Conservation (phyloP, 2,329 filamentous ascomycete species). For the Colletotrichum cuscutae region DNA sequence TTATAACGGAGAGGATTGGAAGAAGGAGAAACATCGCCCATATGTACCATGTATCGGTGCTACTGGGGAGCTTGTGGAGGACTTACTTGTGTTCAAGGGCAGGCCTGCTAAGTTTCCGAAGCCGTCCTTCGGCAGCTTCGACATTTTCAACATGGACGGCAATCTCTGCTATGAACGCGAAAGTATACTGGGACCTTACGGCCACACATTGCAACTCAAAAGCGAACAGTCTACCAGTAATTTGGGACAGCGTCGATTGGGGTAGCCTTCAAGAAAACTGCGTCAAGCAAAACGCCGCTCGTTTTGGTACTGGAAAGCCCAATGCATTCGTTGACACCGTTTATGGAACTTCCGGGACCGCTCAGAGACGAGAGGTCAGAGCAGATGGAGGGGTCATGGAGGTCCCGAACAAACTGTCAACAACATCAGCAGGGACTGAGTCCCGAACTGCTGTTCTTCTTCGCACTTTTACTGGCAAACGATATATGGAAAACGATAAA, state of each 20-base stretch:
- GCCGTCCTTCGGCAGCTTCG: conserved; percentile 71
- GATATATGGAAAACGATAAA: conserved; percentile 82
- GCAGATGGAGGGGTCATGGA: not conserved
- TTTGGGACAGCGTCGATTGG: conserved; percentile 77
- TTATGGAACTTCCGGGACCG: conserved; percentile 36
- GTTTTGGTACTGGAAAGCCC: conserved; percentile 61
- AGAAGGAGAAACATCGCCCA: conserved; percentile 61
- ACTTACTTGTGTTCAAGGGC: conserved; percentile 73
- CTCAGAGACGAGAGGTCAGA: not conserved
- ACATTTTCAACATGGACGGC: conserved; percentile 67
- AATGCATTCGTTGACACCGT: conserved; percentile 56
- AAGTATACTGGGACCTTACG: conserved; percentile 76
- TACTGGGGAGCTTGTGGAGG: conserved; percentile 66
- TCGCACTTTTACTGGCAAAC: conserved; percentile 78
- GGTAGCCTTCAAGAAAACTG: conserved; percentile 76
- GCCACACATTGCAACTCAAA: conserved; percentile 62
- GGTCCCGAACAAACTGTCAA: not conserved
- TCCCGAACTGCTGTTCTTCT: conserved; percentile 78
- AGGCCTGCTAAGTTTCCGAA: conserved; percentile 67
- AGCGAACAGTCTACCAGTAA: conserved; percentile 54
- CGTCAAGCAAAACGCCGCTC: conserved; percentile 70
- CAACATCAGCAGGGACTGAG: not conserved
- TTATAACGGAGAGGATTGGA: conserved; percentile 74
- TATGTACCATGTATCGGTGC: conserved; percentile 75
- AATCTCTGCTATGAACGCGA: conserved; percentile 76